These are phyloP conservation scores for Rubus idaeus DNA, from an alignment of 306 rosid species.

Conservation along the genomic window DNA sequence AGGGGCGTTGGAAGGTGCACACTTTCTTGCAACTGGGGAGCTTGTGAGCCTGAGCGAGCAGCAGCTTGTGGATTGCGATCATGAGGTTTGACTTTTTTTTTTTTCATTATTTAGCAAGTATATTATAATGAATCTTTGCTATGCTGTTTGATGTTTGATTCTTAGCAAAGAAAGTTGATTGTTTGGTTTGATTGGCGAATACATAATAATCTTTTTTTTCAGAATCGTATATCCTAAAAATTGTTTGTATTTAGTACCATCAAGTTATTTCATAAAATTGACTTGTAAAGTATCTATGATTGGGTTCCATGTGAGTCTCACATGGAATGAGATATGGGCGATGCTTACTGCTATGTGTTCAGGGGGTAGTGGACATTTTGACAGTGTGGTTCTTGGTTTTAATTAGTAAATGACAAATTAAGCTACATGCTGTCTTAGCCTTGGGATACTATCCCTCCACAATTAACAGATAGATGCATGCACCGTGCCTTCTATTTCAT, in stretches of 20 bases:
- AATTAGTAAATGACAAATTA: background rate
- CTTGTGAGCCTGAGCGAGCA: constrained; percentile 97
- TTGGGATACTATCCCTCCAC: no score
- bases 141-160: background rate
- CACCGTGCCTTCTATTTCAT: background rate
- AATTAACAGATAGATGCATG: background rate
- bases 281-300: no score
- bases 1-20: constrained; percentile 97
- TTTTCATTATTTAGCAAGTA: background rate
- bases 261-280: background rate
- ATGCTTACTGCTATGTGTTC: background rate
- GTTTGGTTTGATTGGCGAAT: background rate
- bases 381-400: background rate
- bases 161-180: background rate
- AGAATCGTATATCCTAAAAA: no score
- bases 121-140: background rate
- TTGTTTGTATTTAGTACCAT: background rate
- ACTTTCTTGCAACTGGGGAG: constrained; percentile 72
- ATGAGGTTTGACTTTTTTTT: constrained; percentile 53
- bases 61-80: constrained; percentile 96
- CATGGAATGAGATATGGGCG: background rate
- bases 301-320: constrained; percentile 11
- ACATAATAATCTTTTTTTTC: background rate
- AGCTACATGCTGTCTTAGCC: background rate
- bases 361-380: background rate